Conservation (phyloP, 2,329 filamentous ascomycete species). For the Cladosporium austrohemisphaericum region DNA sequence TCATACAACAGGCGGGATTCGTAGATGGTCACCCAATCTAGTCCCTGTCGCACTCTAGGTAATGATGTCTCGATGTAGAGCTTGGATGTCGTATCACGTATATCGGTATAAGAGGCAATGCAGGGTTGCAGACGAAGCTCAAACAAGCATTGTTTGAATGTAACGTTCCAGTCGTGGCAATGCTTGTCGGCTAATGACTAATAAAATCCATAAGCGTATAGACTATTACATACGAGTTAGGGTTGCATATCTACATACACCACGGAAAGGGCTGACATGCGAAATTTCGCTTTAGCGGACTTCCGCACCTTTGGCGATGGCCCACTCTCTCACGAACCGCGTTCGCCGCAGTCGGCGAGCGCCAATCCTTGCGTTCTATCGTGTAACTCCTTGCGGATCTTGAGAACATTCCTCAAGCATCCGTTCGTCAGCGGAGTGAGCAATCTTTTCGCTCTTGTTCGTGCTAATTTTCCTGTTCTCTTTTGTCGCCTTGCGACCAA, state of each 20-base stretch:
- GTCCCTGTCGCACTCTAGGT: no score
- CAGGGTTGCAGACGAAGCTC: not conserved
- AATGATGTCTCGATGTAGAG: no score
- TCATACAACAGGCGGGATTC: no score
- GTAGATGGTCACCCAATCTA: no score
- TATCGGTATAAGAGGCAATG: not conserved
- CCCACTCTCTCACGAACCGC: not conserved
- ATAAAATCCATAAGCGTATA: not conserved
- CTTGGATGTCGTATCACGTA: no score
- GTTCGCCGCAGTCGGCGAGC: slow-evolving; percentile 6
- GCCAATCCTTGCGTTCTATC: not conserved
- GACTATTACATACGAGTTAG: slow-evolving; percentile 3
- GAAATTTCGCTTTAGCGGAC: slow-evolving; percentile 1
- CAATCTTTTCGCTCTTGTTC: not conserved
- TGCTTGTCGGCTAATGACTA: slow-evolving; percentile 3
- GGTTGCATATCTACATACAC: not conserved
- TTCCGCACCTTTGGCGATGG: not conserved
- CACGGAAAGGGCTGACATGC: not conserved
- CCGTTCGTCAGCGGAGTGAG: not conserved
- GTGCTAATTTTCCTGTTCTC: not conserved
- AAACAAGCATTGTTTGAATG: not conserved
- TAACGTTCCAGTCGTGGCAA: not conserved
- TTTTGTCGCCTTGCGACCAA: not conserved
- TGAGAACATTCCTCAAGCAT: not conserved
- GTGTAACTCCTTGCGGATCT: not conserved